phyloP scores from a whole-genome alignment of 2,329 filamentous ascomycete genomes.

The Scedosporium dehoogii region DNA sequence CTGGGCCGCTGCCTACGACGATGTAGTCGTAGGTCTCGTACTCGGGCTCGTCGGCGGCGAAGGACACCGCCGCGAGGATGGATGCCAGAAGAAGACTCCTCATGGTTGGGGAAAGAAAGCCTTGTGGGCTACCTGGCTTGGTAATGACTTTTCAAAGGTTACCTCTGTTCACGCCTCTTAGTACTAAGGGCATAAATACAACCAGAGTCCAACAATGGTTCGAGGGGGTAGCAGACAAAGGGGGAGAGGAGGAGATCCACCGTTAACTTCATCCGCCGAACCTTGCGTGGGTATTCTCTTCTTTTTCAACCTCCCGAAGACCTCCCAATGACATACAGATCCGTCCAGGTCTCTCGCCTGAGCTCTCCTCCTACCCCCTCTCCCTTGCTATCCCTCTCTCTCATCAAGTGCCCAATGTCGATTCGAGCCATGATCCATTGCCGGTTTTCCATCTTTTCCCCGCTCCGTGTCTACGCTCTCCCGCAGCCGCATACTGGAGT shows the following conservation, averaged over 20 bases:
- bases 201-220: not conserved
- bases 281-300: not conserved
- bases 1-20: conserved; percentile 51
- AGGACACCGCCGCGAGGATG: not conserved
- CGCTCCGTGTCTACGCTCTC: not conserved
- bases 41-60: not conserved
- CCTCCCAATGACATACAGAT: no score
- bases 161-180: not conserved
- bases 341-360: no score
- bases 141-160: not conserved
- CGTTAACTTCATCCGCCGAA: not conserved
- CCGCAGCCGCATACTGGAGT: not conserved
- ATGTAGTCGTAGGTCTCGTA: conserved; percentile 40
- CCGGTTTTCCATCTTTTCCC: conserved; percentile 1
- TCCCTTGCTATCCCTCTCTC: not conserved
- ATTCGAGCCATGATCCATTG: not conserved
- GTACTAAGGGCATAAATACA: not conserved
- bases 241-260: not conserved
- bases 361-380: not conserved
- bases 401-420: not conserved
- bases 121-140: not conserved
- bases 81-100: not conserved
- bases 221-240: not conserved
- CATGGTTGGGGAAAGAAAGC: not conserved
- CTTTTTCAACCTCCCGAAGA: not conserved